These are phyloP conservation scores for Cystofilobasidium macerans DNA, from an alignment of 768 basidiomycete genomes.

Conservation along the genomic window DNA sequence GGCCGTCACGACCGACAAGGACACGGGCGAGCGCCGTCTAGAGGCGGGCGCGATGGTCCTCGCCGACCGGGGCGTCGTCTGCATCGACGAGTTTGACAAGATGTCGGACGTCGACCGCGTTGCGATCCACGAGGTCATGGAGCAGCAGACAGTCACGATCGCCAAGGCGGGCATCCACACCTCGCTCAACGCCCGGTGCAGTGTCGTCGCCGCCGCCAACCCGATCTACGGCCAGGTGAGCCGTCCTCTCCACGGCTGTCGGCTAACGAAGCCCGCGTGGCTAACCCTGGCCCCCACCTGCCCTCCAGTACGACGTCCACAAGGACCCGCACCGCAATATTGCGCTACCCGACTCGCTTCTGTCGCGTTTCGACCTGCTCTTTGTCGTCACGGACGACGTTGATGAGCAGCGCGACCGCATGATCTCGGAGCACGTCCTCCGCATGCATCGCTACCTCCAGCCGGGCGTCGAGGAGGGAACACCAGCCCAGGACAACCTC, in stretches of 20 bases:
- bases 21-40: slow-evolving; percentile 81
- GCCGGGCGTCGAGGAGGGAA: slow-evolving; percentile 85
- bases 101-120: slow-evolving; percentile 99
- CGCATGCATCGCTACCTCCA: slow-evolving; percentile 94
- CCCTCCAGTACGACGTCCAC: slow-evolving; percentile 99
- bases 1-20: slow-evolving; percentile 94
- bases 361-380: slow-evolving; percentile 95
- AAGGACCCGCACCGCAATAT: slow-evolving; percentile 99
- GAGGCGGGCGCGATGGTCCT: slow-evolving; percentile 99
- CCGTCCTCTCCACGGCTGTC: slow-evolving; percentile 19
- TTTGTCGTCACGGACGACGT: slow-evolving; percentile 98
- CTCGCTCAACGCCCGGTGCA: slow-evolving; percentile 91
- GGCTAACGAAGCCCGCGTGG: neutral
- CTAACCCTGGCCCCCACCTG: slow-evolving; percentile 7
- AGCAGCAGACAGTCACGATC: slow-evolving; percentile 98
- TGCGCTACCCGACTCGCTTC: slow-evolving; percentile 88
- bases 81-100: slow-evolving; percentile 99
- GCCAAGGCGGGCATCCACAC: slow-evolving; percentile 99
- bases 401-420: slow-evolving; percentile 82
- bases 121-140: slow-evolving; percentile 99
- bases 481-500: slow-evolving; percentile 76
- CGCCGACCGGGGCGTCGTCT: slow-evolving; percentile 95
- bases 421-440: slow-evolving; percentile 93
- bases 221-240: slow-evolving; percentile 91
- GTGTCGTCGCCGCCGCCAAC: slow-evolving; percentile 95